A percentile compares a stretch with the other conserved stretches of the same genome.
phyloP scores from a whole-genome alignment of 306 rosid genomes.

The Medicago truncatula region DNA sequence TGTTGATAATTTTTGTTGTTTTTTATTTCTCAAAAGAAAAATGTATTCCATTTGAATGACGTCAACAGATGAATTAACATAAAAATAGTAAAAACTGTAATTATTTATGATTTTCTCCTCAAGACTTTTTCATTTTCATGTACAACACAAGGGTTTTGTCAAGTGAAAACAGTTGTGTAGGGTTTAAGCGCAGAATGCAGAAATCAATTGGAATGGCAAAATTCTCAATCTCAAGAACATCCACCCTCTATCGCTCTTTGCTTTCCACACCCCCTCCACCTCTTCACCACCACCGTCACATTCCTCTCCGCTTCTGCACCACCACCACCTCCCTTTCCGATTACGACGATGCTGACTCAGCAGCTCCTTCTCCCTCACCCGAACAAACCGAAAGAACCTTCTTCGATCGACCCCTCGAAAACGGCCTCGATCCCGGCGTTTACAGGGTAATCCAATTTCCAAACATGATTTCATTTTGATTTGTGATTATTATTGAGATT shows the following conservation, averaged over 20 bases:
- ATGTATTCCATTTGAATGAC: too few species aligned
- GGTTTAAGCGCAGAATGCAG: slow-evolving; percentile 60
- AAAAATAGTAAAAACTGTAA: too few species aligned
- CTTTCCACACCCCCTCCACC: slow-evolving; percentile 38
- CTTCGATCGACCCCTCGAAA: slow-evolving; percentile 63
- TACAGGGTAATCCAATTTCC: slow-evolving; percentile 58
- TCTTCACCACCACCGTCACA: slow-evolving; percentile 22
- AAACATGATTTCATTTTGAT: neutral
- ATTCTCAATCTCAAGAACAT: slow-evolving; percentile 52
- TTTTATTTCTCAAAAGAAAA: too few species aligned
- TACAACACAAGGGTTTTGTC: too few species aligned
- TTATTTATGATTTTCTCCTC: too few species aligned
- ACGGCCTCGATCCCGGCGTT: slow-evolving; percentile 79
- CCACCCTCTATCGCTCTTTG: slow-evolving; percentile 55
- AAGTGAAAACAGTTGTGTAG: slow-evolving; percentile 1
- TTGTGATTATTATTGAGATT: neutral
- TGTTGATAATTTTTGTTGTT: too few species aligned
- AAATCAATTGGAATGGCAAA: slow-evolving; percentile 32
- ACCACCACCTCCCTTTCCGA: slow-evolving; percentile 51
- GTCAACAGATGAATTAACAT: too few species aligned
- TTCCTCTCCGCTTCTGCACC: slow-evolving; percentile 46
- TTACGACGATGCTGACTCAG: slow-evolving; percentile 44
- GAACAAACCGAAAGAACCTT: neutral
- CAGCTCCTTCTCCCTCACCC: slow-evolving; percentile 23
- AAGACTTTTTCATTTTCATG: too few species aligned